Evolutionary conservation across 148 eudicot species (phyloP).

Genomic region (Simmondsia chinensis): DNA sequence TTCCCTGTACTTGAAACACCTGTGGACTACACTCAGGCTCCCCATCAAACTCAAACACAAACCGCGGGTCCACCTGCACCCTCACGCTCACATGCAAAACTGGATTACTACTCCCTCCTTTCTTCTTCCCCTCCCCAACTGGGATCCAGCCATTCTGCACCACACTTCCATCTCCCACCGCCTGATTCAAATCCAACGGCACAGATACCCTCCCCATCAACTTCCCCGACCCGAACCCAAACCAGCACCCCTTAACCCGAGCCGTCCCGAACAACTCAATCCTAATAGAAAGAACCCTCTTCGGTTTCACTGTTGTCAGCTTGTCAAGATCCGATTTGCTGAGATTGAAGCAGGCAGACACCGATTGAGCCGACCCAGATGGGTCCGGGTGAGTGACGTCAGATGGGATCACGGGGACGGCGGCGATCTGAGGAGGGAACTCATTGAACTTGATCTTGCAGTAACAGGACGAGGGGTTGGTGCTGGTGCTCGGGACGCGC

Average conservation of each 20-base stretch:
- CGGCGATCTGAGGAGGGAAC: constrained; percentile 30
- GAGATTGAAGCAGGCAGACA: constrained; percentile 39
- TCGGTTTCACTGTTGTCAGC: constrained; percentile 5
- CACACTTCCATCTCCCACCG: constrained; percentile 19
- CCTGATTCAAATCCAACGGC: constrained; percentile 35
- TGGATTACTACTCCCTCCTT: constrained; percentile 1
- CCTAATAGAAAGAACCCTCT: too few relatives aligned
- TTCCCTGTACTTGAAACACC: constrained; percentile 84
- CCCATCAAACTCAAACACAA: constrained; percentile 76
- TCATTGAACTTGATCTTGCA: constrained; percentile 49
- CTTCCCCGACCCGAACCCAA: constrained; percentile 30
- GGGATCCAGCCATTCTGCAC: constrained; percentile 72
- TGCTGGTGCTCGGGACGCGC: constrained; percentile 8
- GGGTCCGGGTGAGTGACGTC: constrained; percentile 11
- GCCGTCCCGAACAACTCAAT: constrained; percentile 21
- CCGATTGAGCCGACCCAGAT: constrained; percentile 13
- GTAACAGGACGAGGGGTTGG: constrained; percentile 2
- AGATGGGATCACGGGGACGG: constrained; percentile 16
- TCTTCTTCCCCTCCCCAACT: constrained; percentile 18
- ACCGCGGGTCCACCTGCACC: constrained; percentile 81
- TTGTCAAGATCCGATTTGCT: constrained; percentile 44
- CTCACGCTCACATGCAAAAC: constrained; percentile 52
- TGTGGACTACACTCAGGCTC: constrained; percentile 96
- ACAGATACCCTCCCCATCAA: constrained; percentile 40
- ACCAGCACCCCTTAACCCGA: background rate